These are phyloP conservation scores for Kodamaea hsintzibuensis DNA, from an alignment of 805 yeast genomes.

Conservation along the genomic window DNA sequence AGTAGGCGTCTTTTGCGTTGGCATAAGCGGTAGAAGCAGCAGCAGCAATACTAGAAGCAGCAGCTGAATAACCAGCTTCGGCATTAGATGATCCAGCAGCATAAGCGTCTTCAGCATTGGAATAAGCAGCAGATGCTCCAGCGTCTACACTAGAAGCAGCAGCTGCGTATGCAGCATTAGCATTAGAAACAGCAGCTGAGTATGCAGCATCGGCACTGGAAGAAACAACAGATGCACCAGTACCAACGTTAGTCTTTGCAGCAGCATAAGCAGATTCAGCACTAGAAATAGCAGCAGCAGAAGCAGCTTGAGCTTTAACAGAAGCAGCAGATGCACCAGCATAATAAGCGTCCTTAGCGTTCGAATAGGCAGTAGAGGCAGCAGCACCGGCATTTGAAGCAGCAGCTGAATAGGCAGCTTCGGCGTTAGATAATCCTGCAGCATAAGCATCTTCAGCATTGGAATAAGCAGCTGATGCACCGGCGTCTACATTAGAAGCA, in stretches of 20 bases:
- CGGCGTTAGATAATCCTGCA: neutral
- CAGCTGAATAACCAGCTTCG: neutral
- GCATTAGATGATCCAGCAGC: neutral
- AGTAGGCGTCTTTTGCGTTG: neutral
- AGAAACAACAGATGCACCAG: neutral
- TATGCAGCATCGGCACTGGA: neutral
- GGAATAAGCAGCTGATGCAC: neutral
- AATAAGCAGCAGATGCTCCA: neutral
- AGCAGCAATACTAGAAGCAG: neutral
- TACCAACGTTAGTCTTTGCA: neutral
- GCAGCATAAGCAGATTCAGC: neutral
- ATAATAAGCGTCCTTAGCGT: neutral
- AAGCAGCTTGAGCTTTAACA: neutral
- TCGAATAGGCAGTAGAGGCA: neutral
- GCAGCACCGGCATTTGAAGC: neutral
- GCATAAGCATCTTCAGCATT: neutral
- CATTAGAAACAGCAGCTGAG: neutral
- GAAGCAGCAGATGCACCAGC: neutral
- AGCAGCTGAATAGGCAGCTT: neutral
- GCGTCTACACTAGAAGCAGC: neutral
- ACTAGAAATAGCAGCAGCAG: slow-evolving; percentile 8
- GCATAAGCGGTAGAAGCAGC: neutral
- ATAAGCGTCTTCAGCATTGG: neutral
- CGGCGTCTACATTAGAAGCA: neutral
- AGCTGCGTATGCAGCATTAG: neutral